Conservation (phyloP, 345 rosid species). For the Luvunga scandens region DNA sequence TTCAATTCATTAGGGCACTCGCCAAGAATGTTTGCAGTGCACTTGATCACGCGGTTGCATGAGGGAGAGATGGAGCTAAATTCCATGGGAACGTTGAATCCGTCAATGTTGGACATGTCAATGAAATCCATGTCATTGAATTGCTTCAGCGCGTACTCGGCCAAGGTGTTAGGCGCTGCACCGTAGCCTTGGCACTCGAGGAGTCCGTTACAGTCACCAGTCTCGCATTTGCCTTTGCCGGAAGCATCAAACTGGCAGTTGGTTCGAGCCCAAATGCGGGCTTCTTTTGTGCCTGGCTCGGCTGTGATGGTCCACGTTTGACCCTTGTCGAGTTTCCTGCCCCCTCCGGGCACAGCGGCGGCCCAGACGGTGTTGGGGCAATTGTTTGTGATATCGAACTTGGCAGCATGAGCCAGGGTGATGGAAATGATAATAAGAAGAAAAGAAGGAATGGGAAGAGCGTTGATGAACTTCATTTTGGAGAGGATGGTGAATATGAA, state of each 20-base stretch:
- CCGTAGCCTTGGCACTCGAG: constrained; percentile 33
- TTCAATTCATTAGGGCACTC: constrained; percentile 40
- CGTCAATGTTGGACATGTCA: constrained; percentile 38
- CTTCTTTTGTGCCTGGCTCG: constrained; percentile 20
- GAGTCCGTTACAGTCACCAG: constrained; percentile 25
- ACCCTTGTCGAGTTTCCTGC: constrained; percentile 26
- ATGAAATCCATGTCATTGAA: constrained; percentile 23
- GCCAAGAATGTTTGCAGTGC: constrained; percentile 29
- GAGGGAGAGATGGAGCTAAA: constrained; percentile 25
- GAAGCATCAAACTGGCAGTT: constrained; percentile 11
- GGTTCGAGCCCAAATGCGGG: constrained; percentile 33
- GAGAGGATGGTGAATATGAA: background rate
- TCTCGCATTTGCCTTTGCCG: constrained; percentile 18
- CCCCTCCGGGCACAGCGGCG: constrained; percentile 44
- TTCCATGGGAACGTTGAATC: constrained; percentile 40
- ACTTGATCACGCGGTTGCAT: constrained; percentile 27
- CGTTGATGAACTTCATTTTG: background rate
- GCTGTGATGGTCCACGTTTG: constrained; percentile 23
- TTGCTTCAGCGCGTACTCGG: constrained; percentile 25
- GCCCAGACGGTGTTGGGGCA: constrained; percentile 51
- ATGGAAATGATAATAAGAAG: constrained; percentile 12
- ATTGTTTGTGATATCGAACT: constrained; percentile 34
- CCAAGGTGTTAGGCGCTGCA: constrained; percentile 30
- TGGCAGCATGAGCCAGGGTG: constrained; percentile 31
- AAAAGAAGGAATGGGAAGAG: background rate